Evolutionary conservation across 768 basidiomycete genomes (phyloP), one percentile per base, ranked within the genome.

Genomic region (Flagelloscypha sp.): DNA sequence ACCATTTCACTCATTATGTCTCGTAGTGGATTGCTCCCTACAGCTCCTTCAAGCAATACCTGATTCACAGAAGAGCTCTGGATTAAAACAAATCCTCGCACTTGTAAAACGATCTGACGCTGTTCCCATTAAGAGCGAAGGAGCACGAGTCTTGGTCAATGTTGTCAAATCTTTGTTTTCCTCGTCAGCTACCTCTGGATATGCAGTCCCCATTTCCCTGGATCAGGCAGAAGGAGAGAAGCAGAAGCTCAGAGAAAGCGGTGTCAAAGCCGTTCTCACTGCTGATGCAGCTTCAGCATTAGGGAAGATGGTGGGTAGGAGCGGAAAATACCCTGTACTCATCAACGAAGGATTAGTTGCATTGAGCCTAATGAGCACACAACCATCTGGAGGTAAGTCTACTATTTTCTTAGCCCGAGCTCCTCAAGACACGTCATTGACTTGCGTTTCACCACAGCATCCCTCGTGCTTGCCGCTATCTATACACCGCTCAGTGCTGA

Each of bases 321-420:
- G 86, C 50, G 74, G 69, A 43, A 82, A 79, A 52, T 89, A 88
- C 52, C 82, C 86, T 1, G 65, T 89, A 25, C 66, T 98, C 21
- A 72, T 95, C 36, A 94, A 90, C 46, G 94, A 98, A 55, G 86
- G 82, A 2, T 66, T 93, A 15, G 74, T 95, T 27, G 85, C 86
- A 4, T 58, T 94, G 41, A 85, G 80, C 27, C 54, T 97, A 33
- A 57, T 97, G 39, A 77, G 77, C 36, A 77, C 78, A 8, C 70
- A 76, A 25, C 64, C 64, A 18, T 56, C 63, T 30, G 85, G 82
- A 41, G 77, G 88, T 84, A 56, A 43, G 76, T 57, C 16, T 35
- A 11, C 11, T 35, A 21, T 12, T 15, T 30, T 29, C 27, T 27
- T 12, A 5, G 0, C 4, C 27, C n/a, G 24, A 3, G n/a, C 11